These are phyloP conservation scores for Pseudisothecium myosuroides DNA, from an alignment of 225 moss, liverwort and hornwort genomes.

Conservation along the genomic window DNA sequence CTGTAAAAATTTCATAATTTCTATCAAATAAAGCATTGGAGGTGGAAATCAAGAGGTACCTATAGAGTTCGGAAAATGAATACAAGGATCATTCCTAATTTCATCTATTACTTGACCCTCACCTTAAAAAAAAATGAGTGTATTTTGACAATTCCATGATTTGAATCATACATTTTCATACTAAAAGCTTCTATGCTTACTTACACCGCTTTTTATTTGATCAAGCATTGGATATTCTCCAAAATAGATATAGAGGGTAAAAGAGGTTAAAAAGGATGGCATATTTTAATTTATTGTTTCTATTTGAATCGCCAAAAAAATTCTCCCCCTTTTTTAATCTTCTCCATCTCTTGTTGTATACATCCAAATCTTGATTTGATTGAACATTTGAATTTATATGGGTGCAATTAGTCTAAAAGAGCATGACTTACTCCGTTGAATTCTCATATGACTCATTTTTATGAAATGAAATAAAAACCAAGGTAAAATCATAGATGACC, in stretches of 20 bases:
- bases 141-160: too few relatives aligned
- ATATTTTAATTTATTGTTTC: background rate
- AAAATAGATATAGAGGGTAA: background rate
- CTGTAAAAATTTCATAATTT: background rate
- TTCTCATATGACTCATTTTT: background rate
- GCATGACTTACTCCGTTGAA: background rate
- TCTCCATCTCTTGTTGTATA: background rate
- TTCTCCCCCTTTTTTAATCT: rapidly evolving
- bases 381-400: background rate
- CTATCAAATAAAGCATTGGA: background rate
- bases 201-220: background rate
- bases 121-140: background rate
- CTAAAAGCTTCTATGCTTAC: too few relatives aligned
- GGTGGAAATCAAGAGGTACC: background rate
- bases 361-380: background rate
- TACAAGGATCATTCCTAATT: background rate
- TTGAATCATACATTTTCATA: background rate
- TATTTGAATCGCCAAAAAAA: background rate
- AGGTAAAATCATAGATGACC: background rate
- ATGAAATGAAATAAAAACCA: background rate
- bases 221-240: background rate
- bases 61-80: background rate
- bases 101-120: background rate
- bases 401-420: background rate
- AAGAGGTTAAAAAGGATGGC: background rate